A percentile compares a stretch with the other conserved stretches of the same genome.
phyloP scores from a whole-genome alignment of 495 filamentous ascomycete species.

The Xylaria grammica region DNA sequence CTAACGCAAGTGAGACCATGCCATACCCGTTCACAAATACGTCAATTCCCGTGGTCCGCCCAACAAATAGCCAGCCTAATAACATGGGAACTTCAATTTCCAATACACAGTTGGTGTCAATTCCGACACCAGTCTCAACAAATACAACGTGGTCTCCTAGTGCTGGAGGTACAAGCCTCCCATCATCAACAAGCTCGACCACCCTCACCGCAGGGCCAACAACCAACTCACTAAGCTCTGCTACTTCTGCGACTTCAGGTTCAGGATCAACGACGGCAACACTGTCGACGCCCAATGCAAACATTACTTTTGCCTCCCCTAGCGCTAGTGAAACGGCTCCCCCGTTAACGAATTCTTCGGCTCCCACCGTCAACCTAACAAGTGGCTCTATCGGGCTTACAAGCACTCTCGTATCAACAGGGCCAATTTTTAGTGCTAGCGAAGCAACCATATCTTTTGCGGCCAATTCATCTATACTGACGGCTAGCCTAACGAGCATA shows the following conservation, averaged over 20 bases:
- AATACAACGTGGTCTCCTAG: conserved; percentile 1
- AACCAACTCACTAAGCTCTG: not conserved
- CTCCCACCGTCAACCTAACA: not conserved
- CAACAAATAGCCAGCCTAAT: not conserved
- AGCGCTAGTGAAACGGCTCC: conserved; percentile 1
- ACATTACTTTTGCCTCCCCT: not conserved
- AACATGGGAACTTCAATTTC: not conserved
- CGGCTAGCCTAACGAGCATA: not conserved
- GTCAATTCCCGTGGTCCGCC: not conserved
- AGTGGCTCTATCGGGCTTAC: not conserved
- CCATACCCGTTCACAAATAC: conserved; percentile 1
- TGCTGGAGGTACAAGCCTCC: not conserved
- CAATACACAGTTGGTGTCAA: not conserved
- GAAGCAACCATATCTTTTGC: not conserved
- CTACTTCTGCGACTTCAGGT: not conserved
- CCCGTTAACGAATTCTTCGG: conserved; percentile 6
- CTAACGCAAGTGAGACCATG: conserved; percentile 1
- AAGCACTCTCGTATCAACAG: not conserved
- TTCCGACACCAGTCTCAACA: conserved; percentile 2
- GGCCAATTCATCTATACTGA: not conserved
- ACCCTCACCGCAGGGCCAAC: not conserved
- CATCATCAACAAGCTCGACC: conserved; percentile 7
- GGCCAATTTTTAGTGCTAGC: not conserved
- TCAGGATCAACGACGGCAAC: conserved; percentile 6
- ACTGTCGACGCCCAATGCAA: not conserved